Evolutionary conservation across 768 basidiomycete genomes (phyloP).

Genomic region (Boletus fagicola): DNA sequence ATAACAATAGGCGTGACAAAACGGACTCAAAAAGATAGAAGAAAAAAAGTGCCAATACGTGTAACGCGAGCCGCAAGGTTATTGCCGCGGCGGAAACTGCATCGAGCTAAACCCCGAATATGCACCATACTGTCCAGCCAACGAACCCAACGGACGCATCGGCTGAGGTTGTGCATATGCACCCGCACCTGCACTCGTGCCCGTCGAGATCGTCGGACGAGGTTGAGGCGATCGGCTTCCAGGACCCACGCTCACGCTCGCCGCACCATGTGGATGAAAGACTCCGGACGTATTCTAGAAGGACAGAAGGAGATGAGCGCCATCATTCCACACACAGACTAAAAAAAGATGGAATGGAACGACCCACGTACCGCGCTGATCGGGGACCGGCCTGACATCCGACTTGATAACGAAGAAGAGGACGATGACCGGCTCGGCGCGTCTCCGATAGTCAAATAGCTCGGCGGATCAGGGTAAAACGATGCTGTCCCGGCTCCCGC

Average conservation of each 20-base stretch:
- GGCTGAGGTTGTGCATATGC: constrained; percentile 28
- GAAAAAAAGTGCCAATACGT: neutral
- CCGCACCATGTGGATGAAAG: constrained; percentile 19
- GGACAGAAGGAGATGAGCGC: constrained; percentile 1
- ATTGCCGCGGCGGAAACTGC: constrained; percentile 22
- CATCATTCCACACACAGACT: neutral
- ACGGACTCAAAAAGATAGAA: neutral
- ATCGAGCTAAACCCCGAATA: constrained; percentile 24
- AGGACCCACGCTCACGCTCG: constrained; percentile 8
- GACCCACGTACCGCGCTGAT: constrained; percentile 25
- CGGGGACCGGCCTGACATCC: constrained; percentile 32
- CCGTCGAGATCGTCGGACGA: constrained; percentile 14
- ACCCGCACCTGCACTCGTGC: neutral
- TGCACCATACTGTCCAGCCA: constrained; percentile 18
- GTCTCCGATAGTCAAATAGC: constrained; percentile 24
- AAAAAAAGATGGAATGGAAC: neutral
- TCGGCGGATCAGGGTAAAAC: constrained; percentile 26
- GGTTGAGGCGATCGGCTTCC: constrained; percentile 23
- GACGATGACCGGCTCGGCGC: constrained; percentile 33
- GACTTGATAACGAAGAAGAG: constrained; percentile 33
- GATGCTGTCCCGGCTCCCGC: constrained; percentile 8
- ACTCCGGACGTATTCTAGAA: constrained; percentile 25
- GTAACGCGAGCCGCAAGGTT: neutral
- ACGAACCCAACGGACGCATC: constrained; percentile 15
- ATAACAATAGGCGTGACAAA: constrained; percentile 25